A percentile compares a stretch with the other conserved stretches of the same genome.
phyloP scores from a whole-genome alignment of 164 flowering plant genomes.

The Warburgia ugandensis region DNA sequence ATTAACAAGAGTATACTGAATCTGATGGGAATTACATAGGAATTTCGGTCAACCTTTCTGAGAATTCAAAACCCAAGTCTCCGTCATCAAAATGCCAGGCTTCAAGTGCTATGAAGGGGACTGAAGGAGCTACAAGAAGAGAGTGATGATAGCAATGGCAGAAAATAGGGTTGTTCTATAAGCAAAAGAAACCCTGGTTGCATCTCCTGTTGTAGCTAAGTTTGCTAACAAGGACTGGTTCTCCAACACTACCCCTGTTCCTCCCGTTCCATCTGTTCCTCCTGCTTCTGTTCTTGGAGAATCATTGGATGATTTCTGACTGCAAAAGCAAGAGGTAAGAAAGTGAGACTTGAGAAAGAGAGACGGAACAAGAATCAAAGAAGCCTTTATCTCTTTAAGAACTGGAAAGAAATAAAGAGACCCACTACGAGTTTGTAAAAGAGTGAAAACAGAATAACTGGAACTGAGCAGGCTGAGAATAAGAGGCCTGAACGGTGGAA shows the following conservation, averaged over 20 bases:
- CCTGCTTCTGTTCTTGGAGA: constrained; percentile 13
- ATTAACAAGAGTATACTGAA: background rate
- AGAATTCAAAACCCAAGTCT: background rate
- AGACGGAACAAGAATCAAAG: background rate
- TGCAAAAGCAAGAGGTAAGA: constrained; percentile 8
- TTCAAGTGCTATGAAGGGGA: background rate
- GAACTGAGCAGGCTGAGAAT: background rate
- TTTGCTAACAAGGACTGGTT: constrained; percentile 31
- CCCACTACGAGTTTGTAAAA: too few relatives aligned
- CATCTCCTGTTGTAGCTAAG: constrained; percentile 27
- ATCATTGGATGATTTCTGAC: constrained; percentile 42
- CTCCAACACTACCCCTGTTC: constrained; percentile 1
- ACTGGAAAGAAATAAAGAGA: background rate
- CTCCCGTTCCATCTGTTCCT: constrained; percentile 7
- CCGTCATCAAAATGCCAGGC: background rate
- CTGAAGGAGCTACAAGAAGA: constrained; percentile 10
- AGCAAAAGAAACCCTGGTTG: constrained; percentile 9
- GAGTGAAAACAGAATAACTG: too few relatives aligned
- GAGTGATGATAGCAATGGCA: constrained; percentile 15
- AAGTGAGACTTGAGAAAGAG: background rate
- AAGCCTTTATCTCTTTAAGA: background rate
- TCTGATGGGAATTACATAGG: background rate
- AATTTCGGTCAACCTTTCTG: too few relatives aligned
- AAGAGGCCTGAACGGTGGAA: background rate
- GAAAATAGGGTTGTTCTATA: constrained; percentile 12